phyloP scores from a whole-genome alignment of 805 yeast genomes.

The Torulaspora gathmanii region DNA sequence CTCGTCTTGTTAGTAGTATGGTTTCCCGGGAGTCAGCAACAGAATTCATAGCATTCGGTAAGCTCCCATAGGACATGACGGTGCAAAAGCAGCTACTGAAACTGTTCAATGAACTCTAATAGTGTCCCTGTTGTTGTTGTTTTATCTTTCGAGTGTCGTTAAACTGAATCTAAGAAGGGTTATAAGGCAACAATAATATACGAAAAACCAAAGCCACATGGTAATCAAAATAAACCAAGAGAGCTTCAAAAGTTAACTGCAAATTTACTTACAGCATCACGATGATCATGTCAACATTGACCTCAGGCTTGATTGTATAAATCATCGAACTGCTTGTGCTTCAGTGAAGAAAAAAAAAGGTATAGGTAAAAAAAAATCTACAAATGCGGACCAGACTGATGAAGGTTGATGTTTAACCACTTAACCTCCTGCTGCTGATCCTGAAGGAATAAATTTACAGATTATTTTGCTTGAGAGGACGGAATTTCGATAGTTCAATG shows the following conservation, averaged over 20 bases:
- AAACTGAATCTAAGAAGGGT: background rate
- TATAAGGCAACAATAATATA: background rate
- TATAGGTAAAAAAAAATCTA: background rate
- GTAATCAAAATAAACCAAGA: background rate
- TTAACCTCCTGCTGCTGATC: background rate
- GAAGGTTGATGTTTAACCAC: background rate
- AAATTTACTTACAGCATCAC: background rate
- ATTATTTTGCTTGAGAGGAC: background rate
- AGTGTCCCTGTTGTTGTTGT: background rate
- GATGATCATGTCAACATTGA: background rate
- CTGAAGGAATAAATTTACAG: background rate
- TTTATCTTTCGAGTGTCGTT: background rate
- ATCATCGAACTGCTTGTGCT: background rate
- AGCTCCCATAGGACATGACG: constrained; percentile 13
- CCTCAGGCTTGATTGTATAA: too few species aligned
- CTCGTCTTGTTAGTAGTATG: constrained; percentile 14
- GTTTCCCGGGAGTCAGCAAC: constrained; percentile 1
- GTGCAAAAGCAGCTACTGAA: background rate
- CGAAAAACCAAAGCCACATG: constrained; percentile 3
- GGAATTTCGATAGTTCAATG: background rate
- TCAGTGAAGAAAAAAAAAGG: background rate
- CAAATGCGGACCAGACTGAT: background rate
- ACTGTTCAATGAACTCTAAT: too few species aligned
- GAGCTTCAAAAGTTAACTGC: background rate
- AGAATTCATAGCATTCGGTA: background rate